A percentile compares a stretch with the other conserved stretches of the same genome.
Evolutionary conservation across 2,329 filamentous ascomycete genomes (phyloP).

Genomic region (Fusarium palustre): DNA sequence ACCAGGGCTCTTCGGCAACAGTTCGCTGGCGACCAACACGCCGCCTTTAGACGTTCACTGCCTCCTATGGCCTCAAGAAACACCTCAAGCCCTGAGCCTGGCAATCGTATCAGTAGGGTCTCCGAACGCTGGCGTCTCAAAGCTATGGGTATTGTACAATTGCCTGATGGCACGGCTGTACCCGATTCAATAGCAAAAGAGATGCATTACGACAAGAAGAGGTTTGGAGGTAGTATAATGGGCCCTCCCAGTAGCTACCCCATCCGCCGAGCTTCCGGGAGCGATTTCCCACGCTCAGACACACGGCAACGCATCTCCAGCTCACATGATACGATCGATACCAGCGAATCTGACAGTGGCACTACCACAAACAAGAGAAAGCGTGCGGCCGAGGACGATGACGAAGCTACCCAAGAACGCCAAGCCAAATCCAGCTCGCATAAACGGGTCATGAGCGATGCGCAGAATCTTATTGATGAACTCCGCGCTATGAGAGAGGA

Average conservation of each 20-base stretch:
- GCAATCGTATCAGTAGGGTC: constrained; percentile 51
- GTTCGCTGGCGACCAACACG: constrained; percentile 45
- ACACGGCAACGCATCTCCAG: constrained; percentile 36
- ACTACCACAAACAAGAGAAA: constrained; percentile 51
- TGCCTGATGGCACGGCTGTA: constrained; percentile 65
- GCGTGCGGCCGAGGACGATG: constrained; percentile 47
- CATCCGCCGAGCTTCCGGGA: constrained; percentile 45
- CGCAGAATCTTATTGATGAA: constrained; percentile 55
- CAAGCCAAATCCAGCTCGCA: constrained; percentile 45
- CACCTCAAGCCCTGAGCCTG: constrained; percentile 43
- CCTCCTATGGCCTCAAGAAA: constrained; percentile 51
- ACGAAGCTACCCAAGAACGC: constrained; percentile 21
- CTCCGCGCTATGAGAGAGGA: constrained; percentile 58
- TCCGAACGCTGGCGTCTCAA: constrained; percentile 62
- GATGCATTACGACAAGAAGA: constrained; percentile 57
- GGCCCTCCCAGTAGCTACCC: constrained; percentile 31
- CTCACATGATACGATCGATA: constrained; percentile 36
- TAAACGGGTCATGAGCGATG: constrained; percentile 58
- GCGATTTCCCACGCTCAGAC: constrained; percentile 35
- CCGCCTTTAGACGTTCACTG: constrained; percentile 55
- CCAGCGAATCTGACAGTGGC: constrained; percentile 20
- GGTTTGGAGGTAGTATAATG: constrained; percentile 51
- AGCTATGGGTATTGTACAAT: constrained; percentile 64
- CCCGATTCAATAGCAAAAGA: constrained; percentile 64
- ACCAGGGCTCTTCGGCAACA: constrained; percentile 54